phyloP scores from a whole-genome alignment of 331 rosid genomes.

The Erythrophleum ivorense region DNA sequence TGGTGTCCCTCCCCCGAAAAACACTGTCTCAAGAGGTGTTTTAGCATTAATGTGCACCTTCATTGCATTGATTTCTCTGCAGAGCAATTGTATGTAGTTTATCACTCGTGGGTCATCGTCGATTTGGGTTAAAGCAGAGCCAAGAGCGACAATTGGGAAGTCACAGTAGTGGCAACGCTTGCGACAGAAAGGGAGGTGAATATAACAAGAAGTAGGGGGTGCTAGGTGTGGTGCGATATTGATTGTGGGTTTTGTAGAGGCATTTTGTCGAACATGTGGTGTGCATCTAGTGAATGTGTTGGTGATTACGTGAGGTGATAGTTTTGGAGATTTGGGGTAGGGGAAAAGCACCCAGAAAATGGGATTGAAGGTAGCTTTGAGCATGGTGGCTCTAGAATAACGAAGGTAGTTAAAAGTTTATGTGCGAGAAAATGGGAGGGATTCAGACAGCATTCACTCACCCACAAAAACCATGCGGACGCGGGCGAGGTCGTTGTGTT shows the following conservation, averaged over 20 bases:
- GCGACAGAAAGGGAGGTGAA: constrained; percentile 82
- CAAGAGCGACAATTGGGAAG: constrained; percentile 76
- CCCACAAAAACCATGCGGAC: not conserved
- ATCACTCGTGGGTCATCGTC: constrained; percentile 64
- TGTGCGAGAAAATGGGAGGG: not conserved
- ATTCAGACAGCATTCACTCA: not conserved
- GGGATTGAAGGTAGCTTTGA: constrained; percentile 16
- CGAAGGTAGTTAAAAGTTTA: not conserved
- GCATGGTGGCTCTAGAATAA: not conserved
- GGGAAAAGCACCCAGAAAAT: not conserved
- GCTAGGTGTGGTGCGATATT: not conserved
- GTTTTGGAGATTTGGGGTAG: not conserved
- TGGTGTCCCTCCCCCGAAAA: constrained; percentile 75
- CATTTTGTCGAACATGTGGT: constrained; percentile 29
- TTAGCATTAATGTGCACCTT: constrained; percentile 15
- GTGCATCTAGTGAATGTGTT: not conserved
- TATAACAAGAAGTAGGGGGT: constrained; percentile 63
- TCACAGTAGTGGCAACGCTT: constrained; percentile 79
- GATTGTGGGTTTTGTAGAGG: constrained; percentile 18
- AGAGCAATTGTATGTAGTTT: constrained; percentile 54
- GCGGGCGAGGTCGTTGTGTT: not conserved
- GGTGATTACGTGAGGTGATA: not conserved
- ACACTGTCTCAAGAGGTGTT: constrained; percentile 60
- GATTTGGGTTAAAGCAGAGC: constrained; percentile 49
- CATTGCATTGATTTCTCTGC: constrained; percentile 64